Percentiles rank a stretch among this genome's conserved stretches.
These are phyloP conservation scores for Podospora conica DNA, from an alignment of 495 filamentous ascomycete species.

Conservation along the genomic window DNA sequence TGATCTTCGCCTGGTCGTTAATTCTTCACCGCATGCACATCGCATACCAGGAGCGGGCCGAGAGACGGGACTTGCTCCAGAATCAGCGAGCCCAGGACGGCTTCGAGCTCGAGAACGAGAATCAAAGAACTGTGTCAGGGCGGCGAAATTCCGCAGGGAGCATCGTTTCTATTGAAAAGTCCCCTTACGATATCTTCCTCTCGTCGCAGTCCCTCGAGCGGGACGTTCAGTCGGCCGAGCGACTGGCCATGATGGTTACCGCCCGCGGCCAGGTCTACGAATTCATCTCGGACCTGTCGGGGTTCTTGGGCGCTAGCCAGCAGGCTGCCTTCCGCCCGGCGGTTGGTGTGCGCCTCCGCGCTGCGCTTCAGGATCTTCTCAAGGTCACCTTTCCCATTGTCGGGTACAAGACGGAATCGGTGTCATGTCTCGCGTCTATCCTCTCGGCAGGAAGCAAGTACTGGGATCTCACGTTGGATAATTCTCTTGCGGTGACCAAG, in stretches of 20 bases:
- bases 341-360: slow-evolving; percentile 48
- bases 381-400: slow-evolving; percentile 49
- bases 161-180: slow-evolving; percentile 44
- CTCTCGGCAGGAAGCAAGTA: slow-evolving; percentile 51
- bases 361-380: slow-evolving; percentile 59
- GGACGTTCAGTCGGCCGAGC: slow-evolving; percentile 32
- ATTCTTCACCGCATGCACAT: slow-evolving; percentile 63
- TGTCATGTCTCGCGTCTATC: slow-evolving; percentile 55
- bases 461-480: slow-evolving; percentile 43
- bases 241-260: slow-evolving; percentile 45
- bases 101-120: slow-evolving; percentile 36
- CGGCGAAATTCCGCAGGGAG: slow-evolving; percentile 46
- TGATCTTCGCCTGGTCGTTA: slow-evolving; percentile 70
- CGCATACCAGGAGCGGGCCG: slow-evolving; percentile 50
- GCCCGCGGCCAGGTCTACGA: slow-evolving; percentile 54
- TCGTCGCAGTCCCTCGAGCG: slow-evolving; percentile 35
- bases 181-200: slow-evolving; percentile 43
- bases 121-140: slow-evolving; percentile 25
- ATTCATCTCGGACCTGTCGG: slow-evolving; percentile 52
- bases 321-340: slow-evolving; percentile 40
- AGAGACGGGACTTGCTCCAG: slow-evolving; percentile 55
- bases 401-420: slow-evolving; percentile 60
- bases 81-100: slow-evolving; percentile 55
- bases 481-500: slow-evolving; percentile 37
- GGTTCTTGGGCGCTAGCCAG: slow-evolving; percentile 39